A percentile compares a stretch with the other conserved stretches of the same genome.
Conservation (phyloP, 306 rosid genomes). For the Fagus sylvatica region DNA sequence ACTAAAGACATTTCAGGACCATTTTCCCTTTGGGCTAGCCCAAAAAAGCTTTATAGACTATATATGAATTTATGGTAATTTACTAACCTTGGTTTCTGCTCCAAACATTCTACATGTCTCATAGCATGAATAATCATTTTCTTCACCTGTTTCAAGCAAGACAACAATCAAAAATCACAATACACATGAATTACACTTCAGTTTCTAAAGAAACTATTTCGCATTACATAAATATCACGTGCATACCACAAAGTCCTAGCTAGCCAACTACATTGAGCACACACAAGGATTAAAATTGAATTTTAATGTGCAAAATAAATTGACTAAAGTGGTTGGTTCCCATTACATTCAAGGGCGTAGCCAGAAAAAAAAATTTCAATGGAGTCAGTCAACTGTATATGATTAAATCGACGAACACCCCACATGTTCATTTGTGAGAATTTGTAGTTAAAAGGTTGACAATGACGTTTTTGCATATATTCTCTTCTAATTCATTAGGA, state of each 20-base stretch:
- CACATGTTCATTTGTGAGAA: no score
- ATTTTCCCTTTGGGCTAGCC: no score
- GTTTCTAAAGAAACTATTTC: neutral
- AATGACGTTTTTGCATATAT: no score
- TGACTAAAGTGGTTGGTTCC: no score
- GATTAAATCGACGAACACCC: no score
- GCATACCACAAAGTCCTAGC: neutral
- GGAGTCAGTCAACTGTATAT: no score
- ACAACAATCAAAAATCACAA: slow-evolving; percentile 4
- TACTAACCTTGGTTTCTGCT: slow-evolving; percentile 45
- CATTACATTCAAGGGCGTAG: no score
- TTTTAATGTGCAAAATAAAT: neutral
- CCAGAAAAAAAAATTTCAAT: no score
- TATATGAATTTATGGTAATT: neutral
- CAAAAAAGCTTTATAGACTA: no score
- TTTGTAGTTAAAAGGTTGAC: no score
- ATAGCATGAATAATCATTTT: slow-evolving; percentile 66
- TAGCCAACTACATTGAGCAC: neutral
- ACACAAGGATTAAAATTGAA: neutral
- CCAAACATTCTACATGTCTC: slow-evolving; percentile 25
- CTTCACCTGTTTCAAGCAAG: slow-evolving; percentile 55
- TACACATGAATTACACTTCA: neutral
- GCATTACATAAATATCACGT: neutral
- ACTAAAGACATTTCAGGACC: no score
- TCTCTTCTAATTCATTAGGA: no score